Base-by-base conservation (phyloP, 2,329 filamentous ascomycete species). In the Ophiostoma quercus region DNA sequence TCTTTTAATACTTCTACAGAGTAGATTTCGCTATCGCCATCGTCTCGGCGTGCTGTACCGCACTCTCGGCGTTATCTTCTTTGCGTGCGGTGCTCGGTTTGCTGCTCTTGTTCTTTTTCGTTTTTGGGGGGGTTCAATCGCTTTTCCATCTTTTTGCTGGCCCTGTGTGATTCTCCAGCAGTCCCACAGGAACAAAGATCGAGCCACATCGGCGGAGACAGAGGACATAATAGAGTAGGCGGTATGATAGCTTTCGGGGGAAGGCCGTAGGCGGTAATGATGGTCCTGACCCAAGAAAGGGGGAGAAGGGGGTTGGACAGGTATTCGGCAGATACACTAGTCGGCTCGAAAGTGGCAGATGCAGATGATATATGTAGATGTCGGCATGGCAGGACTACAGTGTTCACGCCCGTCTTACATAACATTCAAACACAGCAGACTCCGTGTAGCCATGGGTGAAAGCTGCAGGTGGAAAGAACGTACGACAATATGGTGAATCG, bases 101-200 rank as follows among this genome's bases (percentile, higher is more conserved):
- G 16, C 6, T n/a, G 43, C 43, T 47, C 43, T 47, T 47, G 16
- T n/a, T n/a, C 43, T 47, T 11, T 47, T 19, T 47, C 16, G 43
- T 47, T n/a, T 19, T 47, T 47, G 16, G 25, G 25, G 25, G 25
- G 16, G 7, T n/a, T 43, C 9, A 3, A 11, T 41, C 39, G 39
- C 9, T 8, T 41, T 41, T 41, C 39, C 39, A 41, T 41, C 9
- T 41, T 12, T 41, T 41, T 9, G 11, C 39, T 12, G 12, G 11
- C 12, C 39, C 39, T 57, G 51, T 22, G 5, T 57, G 22, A 57
- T 57, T 57, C 51, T 22, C 51, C 51, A 57, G 51, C 51, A 57
- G 51, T 57, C 51, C 51, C 51, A 57, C 51, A 57, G 22, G 51
- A 57, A 29, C 51, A 29, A 25, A 57, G n/a, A 57, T 57, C 51